These are phyloP conservation scores for Trametopsis cervina DNA, from an alignment of 768 basidiomycete species.

Conservation along the genomic window DNA sequence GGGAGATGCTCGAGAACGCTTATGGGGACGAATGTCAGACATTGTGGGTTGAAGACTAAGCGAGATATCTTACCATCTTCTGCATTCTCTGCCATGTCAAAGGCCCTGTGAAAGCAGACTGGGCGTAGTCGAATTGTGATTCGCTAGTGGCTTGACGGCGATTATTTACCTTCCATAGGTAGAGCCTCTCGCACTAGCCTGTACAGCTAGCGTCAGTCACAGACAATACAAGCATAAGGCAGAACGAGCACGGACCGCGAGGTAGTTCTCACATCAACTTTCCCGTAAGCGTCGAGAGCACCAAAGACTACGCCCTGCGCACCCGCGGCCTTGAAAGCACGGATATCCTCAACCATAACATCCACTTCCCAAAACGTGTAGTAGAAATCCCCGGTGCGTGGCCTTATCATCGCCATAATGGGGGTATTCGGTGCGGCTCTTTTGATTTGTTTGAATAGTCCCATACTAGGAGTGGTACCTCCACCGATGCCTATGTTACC, in stretches of 20 bases:
- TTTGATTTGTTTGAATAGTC: slow-evolving; percentile 55
- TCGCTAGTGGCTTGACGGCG: too few species aligned
- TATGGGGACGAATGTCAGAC: slow-evolving; percentile 28
- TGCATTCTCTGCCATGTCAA: slow-evolving; percentile 61
- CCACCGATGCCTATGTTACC: slow-evolving; percentile 66
- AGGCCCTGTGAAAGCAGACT: slow-evolving; percentile 22
- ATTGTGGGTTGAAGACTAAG: background rate
- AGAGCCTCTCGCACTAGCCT: slow-evolving; percentile 53
- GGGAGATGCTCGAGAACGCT: slow-evolving; percentile 37
- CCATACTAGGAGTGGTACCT: slow-evolving; percentile 78
- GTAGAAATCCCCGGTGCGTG: slow-evolving; percentile 72
- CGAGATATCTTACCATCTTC: slow-evolving; percentile 37
- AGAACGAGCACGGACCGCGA: slow-evolving; percentile 32
- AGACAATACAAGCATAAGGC: background rate
- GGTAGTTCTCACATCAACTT: slow-evolving; percentile 52
- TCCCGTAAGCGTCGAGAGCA: slow-evolving; percentile 47
- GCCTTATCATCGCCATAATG: slow-evolving; percentile 83
- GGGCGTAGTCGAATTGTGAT: background rate
- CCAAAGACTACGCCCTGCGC: slow-evolving; percentile 67
- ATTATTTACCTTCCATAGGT: slow-evolving; percentile 51
- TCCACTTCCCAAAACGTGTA: slow-evolving; percentile 61
- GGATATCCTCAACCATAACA: slow-evolving; percentile 73
- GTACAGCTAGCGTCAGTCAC: background rate
- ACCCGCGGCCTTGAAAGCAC: slow-evolving; percentile 46
- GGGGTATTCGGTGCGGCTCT: slow-evolving; percentile 42